phyloP scores from a whole-genome alignment of 768 basidiomycete species.

The Russula ochroleuca region DNA sequence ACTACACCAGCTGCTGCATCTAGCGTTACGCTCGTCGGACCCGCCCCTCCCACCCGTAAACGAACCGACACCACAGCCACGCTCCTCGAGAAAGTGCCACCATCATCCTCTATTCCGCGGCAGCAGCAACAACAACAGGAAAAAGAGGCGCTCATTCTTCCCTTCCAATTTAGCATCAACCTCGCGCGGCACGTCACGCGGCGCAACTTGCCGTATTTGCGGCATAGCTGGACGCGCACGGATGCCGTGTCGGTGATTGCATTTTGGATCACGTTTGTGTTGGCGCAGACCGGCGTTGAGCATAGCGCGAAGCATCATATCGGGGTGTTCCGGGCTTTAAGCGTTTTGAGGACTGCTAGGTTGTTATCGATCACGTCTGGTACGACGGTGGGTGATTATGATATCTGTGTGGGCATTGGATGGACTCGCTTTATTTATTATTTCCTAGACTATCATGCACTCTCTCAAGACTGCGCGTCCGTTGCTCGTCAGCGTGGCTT shows the following conservation, averaged over 20 bases:
- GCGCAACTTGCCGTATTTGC: slow-evolving; percentile 77
- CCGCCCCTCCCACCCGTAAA: background rate
- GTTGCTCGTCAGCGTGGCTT: slow-evolving; percentile 82
- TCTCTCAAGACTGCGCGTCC: slow-evolving; percentile 89
- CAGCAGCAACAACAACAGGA: background rate
- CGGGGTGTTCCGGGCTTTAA: slow-evolving; percentile 84
- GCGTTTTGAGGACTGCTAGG: slow-evolving; percentile 77
- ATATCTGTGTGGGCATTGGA: background rate
- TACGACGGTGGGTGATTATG: slow-evolving; percentile 62
- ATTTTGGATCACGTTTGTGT: slow-evolving; percentile 81
- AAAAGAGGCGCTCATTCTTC: slow-evolving; percentile 38
- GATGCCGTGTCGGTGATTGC: slow-evolving; percentile 81
- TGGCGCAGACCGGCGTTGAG: slow-evolving; percentile 69
- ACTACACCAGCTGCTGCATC: slow-evolving; percentile 22
- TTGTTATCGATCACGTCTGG: slow-evolving; percentile 85
- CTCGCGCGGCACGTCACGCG: slow-evolving; percentile 52
- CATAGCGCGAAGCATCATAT: slow-evolving; percentile 58
- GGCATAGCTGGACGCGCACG: slow-evolving; percentile 90
- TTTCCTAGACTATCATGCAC: slow-evolving; percentile 74
- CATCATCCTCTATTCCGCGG: background rate
- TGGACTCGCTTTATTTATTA: background rate
- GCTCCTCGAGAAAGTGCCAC: slow-evolving; percentile 11
- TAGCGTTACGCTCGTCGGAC: slow-evolving; percentile 15
- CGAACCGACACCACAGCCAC: slow-evolving; percentile 9
- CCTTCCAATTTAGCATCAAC: slow-evolving; percentile 58